Evolutionary conservation across 1,284 basidiomycete species (phyloP), one percentile per base, ranked within the genome.

Genomic region (Sanghuangporus baumii): DNA sequence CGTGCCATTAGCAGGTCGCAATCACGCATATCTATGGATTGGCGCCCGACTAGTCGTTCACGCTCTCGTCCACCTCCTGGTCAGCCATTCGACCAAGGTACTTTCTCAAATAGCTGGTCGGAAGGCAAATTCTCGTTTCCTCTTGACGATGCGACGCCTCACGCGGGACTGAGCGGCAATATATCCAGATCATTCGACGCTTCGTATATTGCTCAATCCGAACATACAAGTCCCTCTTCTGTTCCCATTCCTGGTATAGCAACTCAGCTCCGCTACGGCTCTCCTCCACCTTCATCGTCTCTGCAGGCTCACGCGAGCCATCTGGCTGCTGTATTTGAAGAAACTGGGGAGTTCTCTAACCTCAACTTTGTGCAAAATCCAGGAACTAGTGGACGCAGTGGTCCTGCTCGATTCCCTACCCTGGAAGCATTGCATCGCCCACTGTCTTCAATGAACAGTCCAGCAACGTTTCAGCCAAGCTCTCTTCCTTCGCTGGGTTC

Each of bases 1-100:
- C 85, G 94, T 51, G 89, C 91, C 18, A 87, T 93, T 71, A 95
- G 93, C 71, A 86, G 95, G 65, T 97, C 95, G 14, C 85, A 95
- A 66, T 98, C 96, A 23, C 88, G 96, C 31, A 89, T 92, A 70
- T 90, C 93, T 14, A 91, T 90, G 88, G 89, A 91, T 73, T 92
- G 89, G 89, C 80, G 83, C 60, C 86, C 88, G 57, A 78, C 83
- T 61, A 88, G 85, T 73, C 86, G 91, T 61, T 89, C 88, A 64
- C 80, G 89, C 62, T 88, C 89, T 61, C 82, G 88, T 59, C 84
- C 86, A 41, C 82, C 85, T 65, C 72, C 79, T 34, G 75, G 77
- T 16, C 74, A 73, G 20, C 73, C 75, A 20, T 81, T 80, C 67
- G 82, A 84, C 62, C 81, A 81, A 57, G 73, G 74, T 58, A 63